Evolutionary conservation across 805 yeast genomes (phyloP).

Genomic region (Isabelozyma gotoi): DNA sequence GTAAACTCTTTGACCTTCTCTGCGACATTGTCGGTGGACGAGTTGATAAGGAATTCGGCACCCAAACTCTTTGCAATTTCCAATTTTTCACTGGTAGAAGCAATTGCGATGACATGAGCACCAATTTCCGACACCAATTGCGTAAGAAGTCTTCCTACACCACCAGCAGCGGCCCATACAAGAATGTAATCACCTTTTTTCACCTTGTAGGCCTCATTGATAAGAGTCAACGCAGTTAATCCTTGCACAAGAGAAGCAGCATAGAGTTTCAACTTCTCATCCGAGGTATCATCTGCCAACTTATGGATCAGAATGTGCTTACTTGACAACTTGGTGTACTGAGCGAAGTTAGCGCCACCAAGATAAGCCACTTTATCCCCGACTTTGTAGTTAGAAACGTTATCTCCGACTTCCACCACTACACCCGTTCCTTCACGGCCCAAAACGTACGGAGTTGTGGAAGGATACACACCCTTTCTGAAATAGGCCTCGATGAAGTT

Average conservation of each 20-base stretch:
- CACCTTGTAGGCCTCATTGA: conserved; percentile 64
- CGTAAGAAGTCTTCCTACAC: conserved; percentile 73
- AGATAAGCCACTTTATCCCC: conserved; percentile 74
- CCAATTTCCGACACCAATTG: conserved; percentile 66
- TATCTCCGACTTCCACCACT: conserved; percentile 61
- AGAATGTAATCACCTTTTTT: conserved; percentile 69
- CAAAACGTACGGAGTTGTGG: conserved; percentile 55
- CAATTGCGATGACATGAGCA: conserved; percentile 82
- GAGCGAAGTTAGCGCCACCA: conserved; percentile 55
- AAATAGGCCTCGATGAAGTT: conserved; percentile 83
- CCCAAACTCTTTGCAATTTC: conserved; percentile 66
- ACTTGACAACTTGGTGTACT: conserved; percentile 56
- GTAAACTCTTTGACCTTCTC: conserved; percentile 59
- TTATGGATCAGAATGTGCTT: conserved; percentile 38
- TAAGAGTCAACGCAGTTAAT: conserved; percentile 74
- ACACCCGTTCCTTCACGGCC: conserved; percentile 78
- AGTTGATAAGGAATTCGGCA: conserved; percentile 70
- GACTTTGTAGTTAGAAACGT: conserved; percentile 52
- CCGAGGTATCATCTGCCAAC: conserved; percentile 48
- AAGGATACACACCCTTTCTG: conserved; percentile 74
- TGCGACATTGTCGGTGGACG: conserved; percentile 53
- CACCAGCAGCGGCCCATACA: conserved; percentile 95
- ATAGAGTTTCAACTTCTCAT: conserved; percentile 50
- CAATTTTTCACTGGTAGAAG: conserved; percentile 75
- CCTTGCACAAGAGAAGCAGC: conserved; percentile 72